Evolutionary conservation across 257 asterid species (phyloP).

Genomic region (Fraxinus anomala): DNA sequence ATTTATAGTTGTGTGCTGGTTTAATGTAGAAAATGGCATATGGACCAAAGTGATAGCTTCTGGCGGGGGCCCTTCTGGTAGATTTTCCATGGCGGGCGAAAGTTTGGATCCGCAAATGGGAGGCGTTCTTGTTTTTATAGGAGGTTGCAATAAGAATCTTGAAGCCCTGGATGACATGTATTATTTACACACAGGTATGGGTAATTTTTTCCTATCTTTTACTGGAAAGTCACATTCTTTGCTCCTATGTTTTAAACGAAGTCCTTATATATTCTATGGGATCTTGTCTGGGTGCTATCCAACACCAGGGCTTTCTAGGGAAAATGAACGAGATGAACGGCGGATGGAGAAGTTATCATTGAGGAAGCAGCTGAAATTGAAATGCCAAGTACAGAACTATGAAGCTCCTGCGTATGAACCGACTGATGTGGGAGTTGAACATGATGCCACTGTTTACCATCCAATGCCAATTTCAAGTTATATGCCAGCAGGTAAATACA

Average conservation of each 20-base stretch:
- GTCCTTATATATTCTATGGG: conserved; percentile 16
- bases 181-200: conserved; percentile 81
- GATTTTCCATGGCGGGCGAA: conserved; percentile 98
- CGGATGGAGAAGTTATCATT: conserved; percentile 75
- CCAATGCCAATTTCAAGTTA: conserved; percentile 62
- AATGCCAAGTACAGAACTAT: conserved; percentile 67
- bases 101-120: conserved; percentile 80
- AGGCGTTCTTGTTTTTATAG: conserved; percentile 80
- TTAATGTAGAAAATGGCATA: conserved; percentile 64
- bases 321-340: conserved; percentile 63
- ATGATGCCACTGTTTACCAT: conserved; percentile 53
- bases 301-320: conserved; percentile 64
- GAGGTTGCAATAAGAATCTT: conserved; percentile 96
- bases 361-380: conserved; percentile 88
- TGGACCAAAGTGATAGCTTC: conserved; percentile 70
- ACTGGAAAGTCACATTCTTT: conserved; percentile 26
- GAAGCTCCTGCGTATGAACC: conserved; percentile 41
- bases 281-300: conserved; percentile 6
- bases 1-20: not conserved
- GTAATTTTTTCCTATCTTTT: conserved; percentile 10
- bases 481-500: conserved; percentile 66
- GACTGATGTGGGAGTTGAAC: conserved; percentile 43
- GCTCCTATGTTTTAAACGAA: not conserved
- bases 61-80: conserved; percentile 85
- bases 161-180: conserved; percentile 92